Conservation (phyloP, 148 eudicot genomes). For the Gaultheria prostrata region DNA sequence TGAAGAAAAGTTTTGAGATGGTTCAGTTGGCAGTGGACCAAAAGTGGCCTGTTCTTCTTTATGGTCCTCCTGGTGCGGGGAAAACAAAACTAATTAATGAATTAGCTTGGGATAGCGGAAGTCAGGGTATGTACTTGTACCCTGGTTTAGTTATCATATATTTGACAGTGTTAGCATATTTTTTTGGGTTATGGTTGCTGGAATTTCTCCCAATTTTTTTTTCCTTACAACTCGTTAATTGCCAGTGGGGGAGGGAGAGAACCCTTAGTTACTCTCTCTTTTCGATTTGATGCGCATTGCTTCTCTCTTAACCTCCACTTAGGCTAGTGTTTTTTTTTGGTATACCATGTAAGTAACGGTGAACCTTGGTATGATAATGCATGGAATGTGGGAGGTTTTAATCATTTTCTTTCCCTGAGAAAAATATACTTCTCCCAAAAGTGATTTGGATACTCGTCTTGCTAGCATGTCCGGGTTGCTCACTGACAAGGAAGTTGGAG, state of each 20-base stretch:
- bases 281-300: neutral
- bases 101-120: constrained; percentile 63
- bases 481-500: neutral
- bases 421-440: neutral
- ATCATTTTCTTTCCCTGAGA: neutral
- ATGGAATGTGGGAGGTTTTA: neutral
- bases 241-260: neutral
- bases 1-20: constrained; percentile 76
- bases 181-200: neutral
- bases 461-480: neutral
- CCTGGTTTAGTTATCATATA: neutral
- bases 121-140: constrained; percentile 46
- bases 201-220: neutral
- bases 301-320: neutral
- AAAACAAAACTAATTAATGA: constrained; percentile 74
- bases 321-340: neutral
- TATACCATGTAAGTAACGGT: neutral
- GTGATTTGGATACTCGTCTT: neutral
- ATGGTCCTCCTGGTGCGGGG: constrained; percentile 91
- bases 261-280: neutral
- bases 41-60: constrained; percentile 95
- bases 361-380: neutral
- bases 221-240: neutral
- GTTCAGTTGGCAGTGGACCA: constrained; percentile 75
- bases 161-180: neutral